Base-by-base conservation (phyloP, 495 filamentous ascomycete species). In the Cryomyces minteri region DNA sequence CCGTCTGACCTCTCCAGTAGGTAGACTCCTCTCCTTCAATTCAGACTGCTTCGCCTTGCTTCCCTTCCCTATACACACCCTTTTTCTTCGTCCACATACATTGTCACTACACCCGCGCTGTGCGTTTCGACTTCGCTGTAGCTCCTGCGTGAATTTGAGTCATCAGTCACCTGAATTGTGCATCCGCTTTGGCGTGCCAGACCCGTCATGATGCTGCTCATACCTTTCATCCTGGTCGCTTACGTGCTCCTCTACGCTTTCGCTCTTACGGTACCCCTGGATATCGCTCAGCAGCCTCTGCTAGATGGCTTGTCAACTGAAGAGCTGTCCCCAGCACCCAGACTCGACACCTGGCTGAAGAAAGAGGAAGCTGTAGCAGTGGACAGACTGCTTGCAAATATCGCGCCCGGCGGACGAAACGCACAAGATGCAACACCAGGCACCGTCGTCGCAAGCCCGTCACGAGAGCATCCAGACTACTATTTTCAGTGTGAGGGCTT, bases 401-500 rank as follows among this genome's bases (percentile, higher is more conserved):
- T 60, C 4, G 51, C 50, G 10, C 57, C 59, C 7, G 51, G 53
- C 10, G 59, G 57, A 2, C n/a, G 44, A 9, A 56, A 62, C 40
- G 44, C 30, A 7, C 5, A 7, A 31, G 51, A 48, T 36, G 54
- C 47, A 9, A 53, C 44, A 5, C 45, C 48, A 5, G 57, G 57
- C 1, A 48, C 46, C 6, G 55, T 60, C 11, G 51, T 60, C 32
- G 55, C 57, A 25, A 60, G 59, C 44, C 59, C 59, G 5, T 56
- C 50, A 6, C 50, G 39, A 33, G 39, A 57, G 32, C 47, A 54
- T 45, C 55, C 59, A 14, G 41, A 62, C 37, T 60, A 60, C 47
- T 60, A 48, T 37, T 62, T 57, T 43, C 59, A 60, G 45, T 62
- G 59, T 60, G 44, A 1, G 34, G 12, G 34, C 34, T 8, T 43